Evolutionary conservation across 2,329 filamentous ascomycete species (phyloP).

Genomic region (Colletotrichum eremochloae): DNA sequence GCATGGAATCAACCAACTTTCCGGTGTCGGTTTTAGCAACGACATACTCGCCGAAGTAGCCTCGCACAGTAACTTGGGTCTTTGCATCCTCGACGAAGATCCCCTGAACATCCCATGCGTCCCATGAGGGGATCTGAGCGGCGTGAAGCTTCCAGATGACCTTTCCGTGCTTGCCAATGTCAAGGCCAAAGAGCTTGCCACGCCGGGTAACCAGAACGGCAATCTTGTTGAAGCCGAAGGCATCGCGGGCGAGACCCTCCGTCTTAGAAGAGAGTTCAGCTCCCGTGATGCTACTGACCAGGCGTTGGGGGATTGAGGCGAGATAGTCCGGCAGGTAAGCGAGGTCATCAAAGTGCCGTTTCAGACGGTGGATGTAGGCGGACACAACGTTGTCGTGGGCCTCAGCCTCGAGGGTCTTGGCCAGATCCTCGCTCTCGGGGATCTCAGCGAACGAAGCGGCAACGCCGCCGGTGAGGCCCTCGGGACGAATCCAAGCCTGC

Average conservation of each 20-base stretch:
- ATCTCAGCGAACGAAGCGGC: slow-evolving; percentile 86
- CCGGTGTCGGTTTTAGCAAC: slow-evolving; percentile 68
- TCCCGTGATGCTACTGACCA: slow-evolving; percentile 75
- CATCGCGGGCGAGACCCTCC: slow-evolving; percentile 72
- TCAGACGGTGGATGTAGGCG: slow-evolving; percentile 91
- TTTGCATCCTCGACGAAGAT: slow-evolving; percentile 72
- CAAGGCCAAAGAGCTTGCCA: slow-evolving; percentile 84
- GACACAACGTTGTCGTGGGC: slow-evolving; percentile 82
- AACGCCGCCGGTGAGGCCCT: slow-evolving; percentile 84
- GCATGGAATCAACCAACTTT: slow-evolving; percentile 60
- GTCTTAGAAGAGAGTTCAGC: slow-evolving; percentile 61
- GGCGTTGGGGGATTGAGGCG: slow-evolving; percentile 74
- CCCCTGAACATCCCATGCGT: slow-evolving; percentile 76
- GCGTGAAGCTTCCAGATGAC: slow-evolving; percentile 82
- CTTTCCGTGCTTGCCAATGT: slow-evolving; percentile 79
- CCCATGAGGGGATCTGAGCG: slow-evolving; percentile 66
- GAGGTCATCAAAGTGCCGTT: slow-evolving; percentile 84
- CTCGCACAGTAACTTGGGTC: slow-evolving; percentile 69
- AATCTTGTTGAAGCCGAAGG: slow-evolving; percentile 91
- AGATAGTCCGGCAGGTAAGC: slow-evolving; percentile 82
- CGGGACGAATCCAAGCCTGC: slow-evolving; percentile 82
- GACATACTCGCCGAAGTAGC: slow-evolving; percentile 72
- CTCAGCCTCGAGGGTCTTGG: slow-evolving; percentile 86
- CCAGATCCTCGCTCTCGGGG: slow-evolving; percentile 79
- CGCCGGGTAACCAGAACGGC: slow-evolving; percentile 83